Percentiles rank a stretch among this genome's conserved stretches.
Conservation (phyloP, 2,329 filamentous ascomycete genomes). For the Ascochyta clinopodiicola region DNA sequence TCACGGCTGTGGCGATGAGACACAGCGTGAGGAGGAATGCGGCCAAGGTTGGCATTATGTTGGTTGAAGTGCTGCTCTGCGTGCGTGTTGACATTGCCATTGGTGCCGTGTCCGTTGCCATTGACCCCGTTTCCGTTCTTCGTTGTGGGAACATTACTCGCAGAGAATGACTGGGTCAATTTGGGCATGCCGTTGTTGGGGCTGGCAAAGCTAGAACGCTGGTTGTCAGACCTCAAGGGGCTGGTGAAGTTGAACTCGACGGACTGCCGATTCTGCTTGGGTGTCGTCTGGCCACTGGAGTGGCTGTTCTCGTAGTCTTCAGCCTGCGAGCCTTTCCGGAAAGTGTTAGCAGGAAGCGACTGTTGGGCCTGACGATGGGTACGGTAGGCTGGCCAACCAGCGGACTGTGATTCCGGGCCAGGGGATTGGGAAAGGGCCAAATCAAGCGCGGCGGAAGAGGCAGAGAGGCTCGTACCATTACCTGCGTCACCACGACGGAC, state of each 20-base stretch:
- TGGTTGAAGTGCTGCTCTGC: slow-evolving; percentile 67
- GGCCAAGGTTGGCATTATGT: slow-evolving; percentile 82
- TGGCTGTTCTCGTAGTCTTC: slow-evolving; percentile 49
- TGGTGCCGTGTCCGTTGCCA: slow-evolving; percentile 31
- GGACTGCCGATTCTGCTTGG: slow-evolving; percentile 56
- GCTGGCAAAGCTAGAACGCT: slow-evolving; percentile 59
- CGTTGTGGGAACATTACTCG: slow-evolving; percentile 85
- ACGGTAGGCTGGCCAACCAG: slow-evolving; percentile 69
- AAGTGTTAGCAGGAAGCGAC: slow-evolving; percentile 63
- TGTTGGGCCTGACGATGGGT: slow-evolving; percentile 68
- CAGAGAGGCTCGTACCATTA: slow-evolving; percentile 71
- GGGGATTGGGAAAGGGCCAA: slow-evolving; percentile 74
- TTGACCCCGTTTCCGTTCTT: slow-evolving; percentile 67
- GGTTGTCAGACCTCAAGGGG: slow-evolving; percentile 45
- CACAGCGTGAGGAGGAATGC: slow-evolving; percentile 72
- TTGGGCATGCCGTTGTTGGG: slow-evolving; percentile 70
- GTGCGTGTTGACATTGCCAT: slow-evolving; percentile 55
- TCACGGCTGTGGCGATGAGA: slow-evolving; percentile 76
- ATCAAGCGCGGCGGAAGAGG: slow-evolving; percentile 81
- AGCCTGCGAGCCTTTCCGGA: slow-evolving; percentile 50
- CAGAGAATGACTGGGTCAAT: slow-evolving; percentile 86
- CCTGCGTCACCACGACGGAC: slow-evolving; percentile 68
- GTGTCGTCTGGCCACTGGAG: slow-evolving; percentile 49
- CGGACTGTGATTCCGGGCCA: slow-evolving; percentile 61
- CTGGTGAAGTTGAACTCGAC: slow-evolving; percentile 54